Evolutionary conservation across 441 rosid genomes (phyloP), one percentile per base, ranked within the genome.

Genomic region (Kokia cookei): DNA sequence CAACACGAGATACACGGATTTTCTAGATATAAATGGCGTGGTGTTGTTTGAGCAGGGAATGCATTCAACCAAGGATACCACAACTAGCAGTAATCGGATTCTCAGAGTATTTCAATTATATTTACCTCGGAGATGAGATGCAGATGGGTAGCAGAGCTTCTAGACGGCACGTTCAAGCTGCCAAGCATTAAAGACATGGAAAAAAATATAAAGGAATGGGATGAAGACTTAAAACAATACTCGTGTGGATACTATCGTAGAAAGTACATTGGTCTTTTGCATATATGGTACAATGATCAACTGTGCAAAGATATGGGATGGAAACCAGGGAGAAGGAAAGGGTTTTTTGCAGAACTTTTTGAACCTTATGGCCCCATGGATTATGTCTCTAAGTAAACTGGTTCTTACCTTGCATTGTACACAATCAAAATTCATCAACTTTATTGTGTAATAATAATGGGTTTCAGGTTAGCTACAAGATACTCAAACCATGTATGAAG

Each of bases 281-380:
- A 78, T 27, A 69, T 80, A 17, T 84, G 86, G 82, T 81, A 88
- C 72, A 81, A 81, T 59, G 89, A 86, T 81, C 86, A 82, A 62
- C 65, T 85, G 4, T 86, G 92, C 83, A 84, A 65, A 50, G 93
- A 86, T 19, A 86, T 88, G 93, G 87, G 85, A 11, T 83, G 89
- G 90, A 88, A 86, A 51, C 84, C 83, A 0, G 81, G 47, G 71
- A 80, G 92, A 35, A 86, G 82, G 79, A 83, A 76, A 35, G 88
- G 90, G 14, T 78, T 84, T 45, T 75, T 82, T 22, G 80, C 89
- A 7, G 87, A 86, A 40, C 35, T 79, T 22, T 84, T 88, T 26
- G 82, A 86, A 54, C 89, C 92, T 43, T 88, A 86, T 45, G 89
- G 86, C 24, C 87, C 87, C 19, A 1, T 57, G 69, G 85, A 84